Evolutionary conservation across 192 early-diverging fungal genomes (phyloP).

Genomic region (Phycomyces blakesleeanus): DNA sequence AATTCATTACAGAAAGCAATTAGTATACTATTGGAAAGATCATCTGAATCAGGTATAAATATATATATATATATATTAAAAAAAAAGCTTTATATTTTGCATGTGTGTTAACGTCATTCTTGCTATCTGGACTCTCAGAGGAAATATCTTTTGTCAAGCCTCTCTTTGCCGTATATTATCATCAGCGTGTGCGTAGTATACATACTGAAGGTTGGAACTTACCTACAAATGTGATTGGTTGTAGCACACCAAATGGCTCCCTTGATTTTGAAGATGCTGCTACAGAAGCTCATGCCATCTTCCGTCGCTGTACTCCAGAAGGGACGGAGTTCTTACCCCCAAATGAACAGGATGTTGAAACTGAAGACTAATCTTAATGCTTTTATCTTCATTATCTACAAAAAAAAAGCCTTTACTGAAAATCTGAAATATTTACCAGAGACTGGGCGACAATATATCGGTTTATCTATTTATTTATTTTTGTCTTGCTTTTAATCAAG

Average conservation of each 20-base stretch:
- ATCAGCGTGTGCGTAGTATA: slow-evolving; percentile 31
- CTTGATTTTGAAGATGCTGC: slow-evolving; percentile 47
- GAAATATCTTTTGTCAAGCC: slow-evolving; percentile 11
- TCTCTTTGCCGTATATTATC: slow-evolving; percentile 43
- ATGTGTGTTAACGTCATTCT: too few species aligned
- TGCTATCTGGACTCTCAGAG: too few species aligned
- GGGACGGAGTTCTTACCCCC: slow-evolving; percentile 46
- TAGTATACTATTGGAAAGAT: slow-evolving; percentile 13
- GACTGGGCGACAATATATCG: too few species aligned
- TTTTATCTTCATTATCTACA: too few species aligned
- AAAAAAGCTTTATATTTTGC: too few species aligned
- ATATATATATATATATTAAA: too few species aligned
- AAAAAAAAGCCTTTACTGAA: too few species aligned
- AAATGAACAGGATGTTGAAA: slow-evolving; percentile 20
- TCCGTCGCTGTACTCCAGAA: slow-evolving; percentile 34
- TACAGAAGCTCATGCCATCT: slow-evolving; percentile 40
- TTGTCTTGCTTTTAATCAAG: too few species aligned
- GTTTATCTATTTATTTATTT: too few species aligned
- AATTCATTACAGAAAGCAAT: slow-evolving; percentile 19
- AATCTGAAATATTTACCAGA: too few species aligned
- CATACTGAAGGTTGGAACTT: slow-evolving; percentile 21
- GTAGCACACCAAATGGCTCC: slow-evolving; percentile 38
- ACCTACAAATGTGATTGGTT: slow-evolving; percentile 44
- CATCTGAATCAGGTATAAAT: slow-evolving; percentile 25
- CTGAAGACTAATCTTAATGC: slow-evolving; percentile 9